These are phyloP conservation scores for Aspergillus olivimuriae DNA, from an alignment of 495 filamentous ascomycete genomes.

Conservation along the genomic window DNA sequence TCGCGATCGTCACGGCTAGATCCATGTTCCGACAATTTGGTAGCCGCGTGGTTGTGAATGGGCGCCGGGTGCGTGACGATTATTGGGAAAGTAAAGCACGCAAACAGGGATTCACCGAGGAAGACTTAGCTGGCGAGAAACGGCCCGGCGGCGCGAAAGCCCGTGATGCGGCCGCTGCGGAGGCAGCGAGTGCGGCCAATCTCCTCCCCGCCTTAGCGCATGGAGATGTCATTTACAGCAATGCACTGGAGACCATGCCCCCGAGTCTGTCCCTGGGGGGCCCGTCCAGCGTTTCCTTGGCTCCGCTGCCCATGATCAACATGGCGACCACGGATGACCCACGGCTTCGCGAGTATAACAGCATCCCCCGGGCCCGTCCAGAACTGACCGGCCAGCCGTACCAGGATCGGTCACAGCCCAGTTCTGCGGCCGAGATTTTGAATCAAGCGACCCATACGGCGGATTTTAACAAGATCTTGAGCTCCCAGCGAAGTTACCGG, in stretches of 20 bases:
- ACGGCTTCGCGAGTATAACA: constrained; percentile 73
- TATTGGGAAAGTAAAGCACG: constrained; percentile 97
- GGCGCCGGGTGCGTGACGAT: constrained; percentile 88
- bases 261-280: constrained; percentile 65
- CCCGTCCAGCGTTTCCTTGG: constrained; percentile 52
- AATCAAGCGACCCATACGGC: constrained; percentile 83
- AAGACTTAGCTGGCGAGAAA: constrained; percentile 94
- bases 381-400: constrained; percentile 86
- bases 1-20: constrained; percentile 95
- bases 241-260: constrained; percentile 56
- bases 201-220: constrained; percentile 54
- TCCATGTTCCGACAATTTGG: constrained; percentile 99
- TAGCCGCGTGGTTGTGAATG: constrained; percentile 85
- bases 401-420: constrained; percentile 77
- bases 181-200: constrained; percentile 37
- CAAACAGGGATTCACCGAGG: constrained; percentile 98
- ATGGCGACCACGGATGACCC: constrained; percentile 71
- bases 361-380: constrained; percentile 78
- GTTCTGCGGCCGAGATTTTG: constrained; percentile 73
- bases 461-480: constrained; percentile 81
- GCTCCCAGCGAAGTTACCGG: constrained; percentile 66
- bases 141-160: constrained; percentile 85
- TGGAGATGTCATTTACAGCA: constrained; percentile 78
- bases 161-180: constrained; percentile 58
- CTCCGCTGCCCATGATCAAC: constrained; percentile 80